Evolutionary conservation across 179 eudicot genomes (phyloP).

Genomic region (Silene vulgaris): DNA sequence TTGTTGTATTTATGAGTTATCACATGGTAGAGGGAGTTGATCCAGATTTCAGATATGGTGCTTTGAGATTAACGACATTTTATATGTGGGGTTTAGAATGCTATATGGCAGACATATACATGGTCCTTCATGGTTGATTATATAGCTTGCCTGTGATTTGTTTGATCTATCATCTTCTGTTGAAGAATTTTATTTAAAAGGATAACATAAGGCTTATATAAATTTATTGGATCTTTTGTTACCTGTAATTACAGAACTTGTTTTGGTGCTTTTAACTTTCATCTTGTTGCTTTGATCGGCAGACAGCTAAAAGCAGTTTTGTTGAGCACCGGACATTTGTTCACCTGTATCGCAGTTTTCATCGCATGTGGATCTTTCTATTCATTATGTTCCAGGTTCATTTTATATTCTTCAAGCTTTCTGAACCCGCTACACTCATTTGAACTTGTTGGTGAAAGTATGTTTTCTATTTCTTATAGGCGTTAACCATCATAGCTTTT

Average conservation of each 20-base stretch:
- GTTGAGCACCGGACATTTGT: conserved; percentile 95
- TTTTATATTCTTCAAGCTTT: conserved; percentile 2
- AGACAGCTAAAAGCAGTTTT: conserved; percentile 94
- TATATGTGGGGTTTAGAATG: not conserved
- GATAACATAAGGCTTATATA: not conserved
- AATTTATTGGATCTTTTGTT: not conserved
- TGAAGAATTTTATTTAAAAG: not conserved
- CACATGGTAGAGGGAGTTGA: not conserved
- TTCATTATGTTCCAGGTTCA: conserved; percentile 88
- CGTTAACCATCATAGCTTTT: conserved; percentile 74
- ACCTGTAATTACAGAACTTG: not conserved
- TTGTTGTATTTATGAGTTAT: not conserved
- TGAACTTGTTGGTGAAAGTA: not conserved
- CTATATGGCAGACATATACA: not conserved
- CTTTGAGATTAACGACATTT: not conserved
- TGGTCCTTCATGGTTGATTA: not conserved
- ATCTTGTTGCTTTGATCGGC: conserved; percentile 22
- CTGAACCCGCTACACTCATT: conserved; percentile 5
- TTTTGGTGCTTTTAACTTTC: conserved; percentile 1
- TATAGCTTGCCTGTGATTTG: not conserved
- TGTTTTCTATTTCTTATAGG: conserved; percentile 38
- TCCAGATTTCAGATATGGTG: conserved; percentile 3
- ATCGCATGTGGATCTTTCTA: conserved; percentile 96
- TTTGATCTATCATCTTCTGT: not conserved
- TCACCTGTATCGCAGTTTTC: conserved; percentile 94